phyloP scores from a whole-genome alignment of 768 basidiomycete genomes.

The Panellus pusillus region DNA sequence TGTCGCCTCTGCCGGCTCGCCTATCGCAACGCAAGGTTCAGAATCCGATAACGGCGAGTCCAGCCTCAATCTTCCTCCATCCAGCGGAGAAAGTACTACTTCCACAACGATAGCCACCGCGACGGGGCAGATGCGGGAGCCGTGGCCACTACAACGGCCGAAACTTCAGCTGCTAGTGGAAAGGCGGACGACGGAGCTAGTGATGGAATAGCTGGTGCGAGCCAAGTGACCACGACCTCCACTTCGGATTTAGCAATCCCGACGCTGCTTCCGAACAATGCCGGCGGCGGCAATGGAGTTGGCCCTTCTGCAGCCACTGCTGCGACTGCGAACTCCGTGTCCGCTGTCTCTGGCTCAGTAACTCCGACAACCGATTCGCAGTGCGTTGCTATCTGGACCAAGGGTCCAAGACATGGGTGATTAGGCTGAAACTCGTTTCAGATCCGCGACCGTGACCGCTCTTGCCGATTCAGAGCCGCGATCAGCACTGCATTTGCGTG shows the following conservation, averaged over 20 bases:
- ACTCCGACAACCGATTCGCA: too few relatives aligned
- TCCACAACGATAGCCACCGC: neutral
- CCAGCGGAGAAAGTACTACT: neutral
- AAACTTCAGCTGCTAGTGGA: neutral
- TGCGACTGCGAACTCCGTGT: too few relatives aligned
- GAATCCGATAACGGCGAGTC: too few relatives aligned
- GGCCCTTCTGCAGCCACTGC: too few relatives aligned
- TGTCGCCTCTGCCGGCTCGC: too few relatives aligned
- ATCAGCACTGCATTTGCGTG: neutral
- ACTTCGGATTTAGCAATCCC: neutral
- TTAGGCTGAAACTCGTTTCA: neutral
- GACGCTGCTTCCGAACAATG: neutral
- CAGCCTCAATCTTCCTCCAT: neutral
- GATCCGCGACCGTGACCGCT: neutral
- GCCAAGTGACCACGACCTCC: neutral
- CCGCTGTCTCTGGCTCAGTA: too few relatives aligned
- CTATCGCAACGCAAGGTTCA: neutral
- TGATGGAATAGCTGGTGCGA: neutral
- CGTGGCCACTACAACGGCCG: neutral
- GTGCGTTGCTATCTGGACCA: too few relatives aligned
- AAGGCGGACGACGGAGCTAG: neutral
- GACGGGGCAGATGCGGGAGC: neutral
- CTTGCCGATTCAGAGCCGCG: neutral
- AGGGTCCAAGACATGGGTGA: too few relatives aligned
- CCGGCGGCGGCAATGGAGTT: too few relatives aligned